Base-by-base conservation (phyloP, 2,329 filamentous ascomycete genomes). In the Balansia obtecta region DNA sequence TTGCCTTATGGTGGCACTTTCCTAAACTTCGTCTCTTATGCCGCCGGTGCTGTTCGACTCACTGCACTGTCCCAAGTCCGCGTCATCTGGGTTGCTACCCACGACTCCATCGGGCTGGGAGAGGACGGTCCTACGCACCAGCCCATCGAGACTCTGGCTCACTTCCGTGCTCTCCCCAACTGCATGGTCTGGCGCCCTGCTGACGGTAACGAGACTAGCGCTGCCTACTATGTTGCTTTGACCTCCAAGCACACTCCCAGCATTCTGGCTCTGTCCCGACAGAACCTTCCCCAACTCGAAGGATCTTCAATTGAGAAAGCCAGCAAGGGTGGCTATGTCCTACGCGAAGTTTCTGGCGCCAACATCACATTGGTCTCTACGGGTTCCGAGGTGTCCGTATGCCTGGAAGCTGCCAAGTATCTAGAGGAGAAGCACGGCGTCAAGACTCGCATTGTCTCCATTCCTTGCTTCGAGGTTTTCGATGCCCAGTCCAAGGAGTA, bases 131-230 rank as follows among this genome's bases (percentile, higher is more conserved):
- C 93, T 60, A 98, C 93, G 52, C 93, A 98, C 76, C 93, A 98
- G 80, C 93, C 93, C 69, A 95, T 98, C 61, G 93, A 98, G 83
- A 95, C 89, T 43, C 83, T 97, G 56, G 86, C 90, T 54, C 93
- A 97, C 75, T 97, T 97, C 88, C 91, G 93, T 69, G 93, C 93
- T 58, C 82, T 97, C 61, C 93, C 93, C 66, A 98, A 98, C 85
- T 87, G 86, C 79, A 95, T 97, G 88, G 91, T 97, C 63, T 97
- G 93, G 93, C 90, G 93, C 67, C 93, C 93, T 60, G 91, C 93
- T 63, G 93, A 97, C 65, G 91, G 91, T 65, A 97, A 97, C 77
- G 93, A 98, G 86, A 93, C 86, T 62, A 94, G 87, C 66, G 91
- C 89, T 64, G 91, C 93, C 60, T 98, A 97, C 82, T 97, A 97